Evolutionary conservation across 2,329 filamentous ascomycete genomes (phyloP).

Genomic region (Penicillium frequentans): DNA sequence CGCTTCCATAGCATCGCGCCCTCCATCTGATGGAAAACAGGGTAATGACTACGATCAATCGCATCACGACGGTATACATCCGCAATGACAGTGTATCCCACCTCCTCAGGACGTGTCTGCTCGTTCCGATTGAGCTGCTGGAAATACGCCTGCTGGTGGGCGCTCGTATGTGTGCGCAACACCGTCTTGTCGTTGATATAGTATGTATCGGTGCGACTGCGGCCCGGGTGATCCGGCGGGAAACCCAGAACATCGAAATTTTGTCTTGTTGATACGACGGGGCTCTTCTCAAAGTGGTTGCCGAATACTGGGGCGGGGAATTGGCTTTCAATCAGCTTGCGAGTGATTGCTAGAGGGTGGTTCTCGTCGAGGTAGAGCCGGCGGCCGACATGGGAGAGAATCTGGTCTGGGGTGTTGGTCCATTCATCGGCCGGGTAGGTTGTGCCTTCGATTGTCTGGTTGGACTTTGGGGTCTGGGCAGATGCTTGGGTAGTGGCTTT

Average conservation of each 20-base stretch:
- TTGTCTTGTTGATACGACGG: slow-evolving; percentile 78
- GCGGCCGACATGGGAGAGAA: slow-evolving; percentile 71
- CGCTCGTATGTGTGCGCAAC: slow-evolving; percentile 89
- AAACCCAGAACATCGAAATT: slow-evolving; percentile 99
- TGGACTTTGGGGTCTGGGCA: slow-evolving; percentile 3
- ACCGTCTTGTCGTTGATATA: slow-evolving; percentile 85
- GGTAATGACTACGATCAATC: slow-evolving; percentile 92
- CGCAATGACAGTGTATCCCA: slow-evolving; percentile 86
- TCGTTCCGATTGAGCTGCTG: slow-evolving; percentile 57
- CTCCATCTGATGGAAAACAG: slow-evolving; percentile 98
- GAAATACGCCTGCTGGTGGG: slow-evolving; percentile 86
- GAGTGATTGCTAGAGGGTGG: slow-evolving; percentile 87
- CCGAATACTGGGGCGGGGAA: slow-evolving; percentile 74
- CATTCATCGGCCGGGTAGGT: slow-evolving; percentile 71
- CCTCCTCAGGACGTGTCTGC: slow-evolving; percentile 36
- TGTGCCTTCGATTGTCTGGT: slow-evolving; percentile 61
- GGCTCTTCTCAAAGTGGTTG: slow-evolving; percentile 75
- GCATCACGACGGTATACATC: slow-evolving; percentile 96
- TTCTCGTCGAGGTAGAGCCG: slow-evolving; percentile 86
- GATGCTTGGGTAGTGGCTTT: slow-evolving; percentile 1
- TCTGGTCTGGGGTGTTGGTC: slow-evolving; percentile 79
- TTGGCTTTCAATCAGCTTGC: slow-evolving; percentile 85
- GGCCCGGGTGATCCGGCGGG: slow-evolving; percentile 80
- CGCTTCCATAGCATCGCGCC: slow-evolving; percentile 88
- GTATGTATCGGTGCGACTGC: slow-evolving; percentile 88